A percentile compares a stretch with the other conserved stretches of the same genome.
phyloP scores from a whole-genome alignment of 495 filamentous ascomycete genomes.

The Tuber magnatum region DNA sequence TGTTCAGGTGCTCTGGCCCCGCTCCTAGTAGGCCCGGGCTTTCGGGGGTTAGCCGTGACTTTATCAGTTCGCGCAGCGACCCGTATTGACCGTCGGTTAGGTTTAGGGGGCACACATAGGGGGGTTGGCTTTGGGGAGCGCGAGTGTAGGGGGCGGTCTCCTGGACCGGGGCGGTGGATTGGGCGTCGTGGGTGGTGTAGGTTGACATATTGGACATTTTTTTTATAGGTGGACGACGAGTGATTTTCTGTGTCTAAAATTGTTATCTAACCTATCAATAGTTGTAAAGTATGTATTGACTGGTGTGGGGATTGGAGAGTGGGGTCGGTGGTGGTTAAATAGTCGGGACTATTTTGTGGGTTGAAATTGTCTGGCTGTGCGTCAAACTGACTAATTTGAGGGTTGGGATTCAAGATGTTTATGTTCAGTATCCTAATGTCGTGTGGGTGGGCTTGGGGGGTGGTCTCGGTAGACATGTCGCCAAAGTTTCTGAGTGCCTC shows the following conservation, averaged over 20 bases:
- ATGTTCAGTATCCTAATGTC: neutral
- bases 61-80: neutral
- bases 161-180: neutral
- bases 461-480: neutral
- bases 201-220: neutral
- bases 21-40: neutral
- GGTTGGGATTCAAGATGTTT: no score
- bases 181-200: neutral
- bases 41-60: neutral
- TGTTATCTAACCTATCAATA: neutral
- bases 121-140: neutral
- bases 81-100: neutral
- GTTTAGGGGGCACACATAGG: neutral
- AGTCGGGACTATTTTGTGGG: neutral
- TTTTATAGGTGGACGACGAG: neutral
- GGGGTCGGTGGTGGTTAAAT: neutral
- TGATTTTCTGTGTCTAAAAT: neutral
- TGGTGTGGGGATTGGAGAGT: neutral
- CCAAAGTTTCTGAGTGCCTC: neutral
- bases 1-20: neutral
- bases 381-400: no score
- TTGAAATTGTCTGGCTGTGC: no score
- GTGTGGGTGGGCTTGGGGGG: neutral
- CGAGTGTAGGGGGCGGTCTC: neutral
- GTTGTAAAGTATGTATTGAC: neutral